Conservation (phyloP, 1,139 yeast species). For the Yamadazyma buinensis region DNA sequence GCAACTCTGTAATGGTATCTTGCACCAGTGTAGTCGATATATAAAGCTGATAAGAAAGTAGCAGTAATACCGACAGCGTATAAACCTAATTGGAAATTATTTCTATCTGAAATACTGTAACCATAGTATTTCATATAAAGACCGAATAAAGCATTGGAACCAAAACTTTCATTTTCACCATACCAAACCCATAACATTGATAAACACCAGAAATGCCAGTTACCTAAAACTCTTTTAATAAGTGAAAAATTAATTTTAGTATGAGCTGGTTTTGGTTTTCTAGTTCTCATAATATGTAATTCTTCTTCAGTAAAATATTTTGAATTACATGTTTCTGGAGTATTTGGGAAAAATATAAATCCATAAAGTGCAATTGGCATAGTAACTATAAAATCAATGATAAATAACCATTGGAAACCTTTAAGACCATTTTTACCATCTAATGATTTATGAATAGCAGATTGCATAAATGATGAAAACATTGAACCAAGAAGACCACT, state of each 20-base stretch:
- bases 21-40: conserved; percentile 48
- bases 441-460: conserved; percentile 31
- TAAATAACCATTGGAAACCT: conserved; percentile 42
- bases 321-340: conserved; percentile 45
- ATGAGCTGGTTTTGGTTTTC: conserved; percentile 22
- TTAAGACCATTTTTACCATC: conserved; percentile 26
- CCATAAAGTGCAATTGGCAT: conserved; percentile 53
- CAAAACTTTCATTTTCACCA: conserved; percentile 57
- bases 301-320: conserved; percentile 34
- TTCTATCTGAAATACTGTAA: conserved; percentile 44
- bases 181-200: conserved; percentile 54
- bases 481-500: conserved; percentile 53
- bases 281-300: conserved; percentile 25
- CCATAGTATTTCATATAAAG: conserved; percentile 44
- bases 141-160: conserved; percentile 50
- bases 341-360: conserved; percentile 53
- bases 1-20: conserved; percentile 50
- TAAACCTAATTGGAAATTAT: conserved; percentile 57
- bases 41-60: conserved; percentile 43
- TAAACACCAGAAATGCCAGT: conserved; percentile 60
- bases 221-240: conserved; percentile 44
- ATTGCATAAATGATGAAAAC: conserved; percentile 35
- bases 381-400: conserved; percentile 32
- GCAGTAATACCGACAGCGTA: conserved; percentile 51
- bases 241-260: conserved; percentile 43